Evolutionary conservation across 108 stramenopile species (phyloP), one percentile per base, ranked within the genome.

Genomic region (Stephanodiscus triporus): DNA sequence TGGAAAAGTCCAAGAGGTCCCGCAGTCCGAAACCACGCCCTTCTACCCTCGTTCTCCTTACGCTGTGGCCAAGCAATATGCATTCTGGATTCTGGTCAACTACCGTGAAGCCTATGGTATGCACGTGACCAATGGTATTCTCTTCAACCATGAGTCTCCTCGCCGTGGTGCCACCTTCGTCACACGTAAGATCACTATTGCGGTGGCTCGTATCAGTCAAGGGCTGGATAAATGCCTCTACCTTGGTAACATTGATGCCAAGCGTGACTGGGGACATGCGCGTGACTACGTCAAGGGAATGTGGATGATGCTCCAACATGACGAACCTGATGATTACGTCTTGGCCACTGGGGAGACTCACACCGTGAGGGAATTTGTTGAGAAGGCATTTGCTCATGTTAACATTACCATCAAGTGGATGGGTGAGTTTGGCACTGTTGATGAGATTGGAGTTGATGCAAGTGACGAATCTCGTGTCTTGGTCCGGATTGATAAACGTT

Each of bases 221-320:
- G 96, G 96, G 49, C 38, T 87, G 73, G 92, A 98, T 63, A 93
- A 97, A 78, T 84, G 77, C 56, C 77, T 99, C 37, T 98, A 88
- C 78, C 92, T 99, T 42, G 99, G 99, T 55, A 99, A 99, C 86
- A 85, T 98, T 75, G 97, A 99, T 85, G 86, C 98, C 63, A 97
- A 99, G 87, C 95, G 98, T 75, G 99, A 99, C 88, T 99, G 99
- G 99, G 99, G 99, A 60, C 97, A 98, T 85, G 99, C 99, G 8
- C 91, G 90, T 72, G 99, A 99, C 82, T 99, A 99, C 83, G 91
- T 99, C 32, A 90, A 97, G 81, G 99, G 99, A 53, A 99, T 99
- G 99, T 99, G 99, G 99, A 90, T 87, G 81, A 99, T 99, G 98
- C 81, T 98, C 51, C 99, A 99, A 84, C 78, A 86, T 55, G 99